phyloP scores from a whole-genome alignment of 202 grass and related monocot species.

The Saccharum hybrid region DNA sequence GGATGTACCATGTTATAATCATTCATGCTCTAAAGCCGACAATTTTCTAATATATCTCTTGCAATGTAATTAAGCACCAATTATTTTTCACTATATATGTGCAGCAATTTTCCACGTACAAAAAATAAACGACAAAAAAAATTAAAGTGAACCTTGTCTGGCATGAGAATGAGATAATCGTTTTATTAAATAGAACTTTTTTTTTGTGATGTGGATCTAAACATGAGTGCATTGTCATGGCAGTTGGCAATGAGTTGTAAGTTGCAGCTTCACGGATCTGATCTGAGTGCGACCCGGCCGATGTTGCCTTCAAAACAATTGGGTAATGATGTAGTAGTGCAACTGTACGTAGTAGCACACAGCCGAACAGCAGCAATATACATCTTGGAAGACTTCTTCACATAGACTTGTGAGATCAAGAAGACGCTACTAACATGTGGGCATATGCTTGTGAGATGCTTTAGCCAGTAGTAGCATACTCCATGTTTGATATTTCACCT shows the following conservation, averaged over 20 bases:
- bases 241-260: slow-evolving; percentile 36
- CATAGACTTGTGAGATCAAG: not conserved
- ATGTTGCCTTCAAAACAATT: not conserved
- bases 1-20: not conserved
- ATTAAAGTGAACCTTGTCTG: not conserved
- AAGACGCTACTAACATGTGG: slow-evolving; percentile 13
- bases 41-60: not conserved
- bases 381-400: slow-evolving; percentile 8
- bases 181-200: no score
- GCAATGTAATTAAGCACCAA: not conserved
- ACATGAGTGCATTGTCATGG: not conserved
- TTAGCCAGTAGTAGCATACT: not conserved
- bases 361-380: not conserved
- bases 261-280: slow-evolving; percentile 5
- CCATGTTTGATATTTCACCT: not conserved
- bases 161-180: not conserved
- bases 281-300: not conserved
- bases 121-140: not conserved
- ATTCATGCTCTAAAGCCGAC: not conserved
- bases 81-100: not conserved
- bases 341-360: not conserved
- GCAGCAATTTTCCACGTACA: not conserved
- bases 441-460: slow-evolving; percentile 30
- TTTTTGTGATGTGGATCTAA: slow-evolving; percentile 17
- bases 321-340: not conserved